Evolutionary conservation across 2,329 filamentous ascomycete species (phyloP), one percentile per base, ranked within the genome.

Genomic region (Calonectria pseudoturangicola): DNA sequence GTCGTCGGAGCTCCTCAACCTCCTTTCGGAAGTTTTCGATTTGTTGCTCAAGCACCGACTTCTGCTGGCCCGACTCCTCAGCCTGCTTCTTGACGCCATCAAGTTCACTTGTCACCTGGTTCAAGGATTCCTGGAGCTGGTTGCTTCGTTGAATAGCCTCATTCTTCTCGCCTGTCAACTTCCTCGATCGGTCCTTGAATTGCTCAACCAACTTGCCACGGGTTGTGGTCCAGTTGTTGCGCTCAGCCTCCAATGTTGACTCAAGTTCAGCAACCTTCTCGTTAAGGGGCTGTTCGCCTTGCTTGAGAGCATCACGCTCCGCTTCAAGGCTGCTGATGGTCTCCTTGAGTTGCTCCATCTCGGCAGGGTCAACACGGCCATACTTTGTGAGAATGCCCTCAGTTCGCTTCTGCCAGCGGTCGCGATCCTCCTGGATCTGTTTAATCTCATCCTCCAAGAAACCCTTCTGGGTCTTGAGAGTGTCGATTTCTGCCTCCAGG

Each of bases 351-450:
- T 93, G 92, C 79, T 98, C 96, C 82, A 98, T 90, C 81, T 98
- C 96, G 3, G 94, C 95, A 51, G 97, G 96, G 81, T 99, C 97
- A 66, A 97, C 95, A 69, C 96, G 94, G 77, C 98, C 96, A 81
- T 98, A 98, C 82, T 98, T 98, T 76, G 95, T 95, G 64, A 99
- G 90, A 74, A 99, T 98, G 78, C 97, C 95, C 82, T 98, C 95
- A 1, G 95, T 97, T 28, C 97, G 93, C 87, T 98, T 96, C 84
- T 98, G 95, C 94, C 96, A 98, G 71, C 95, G 92, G 82, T 98
- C 96, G 18, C 97, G 93, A 81, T 98, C 96, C 79, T 97, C 94
- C 76, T 97, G 94, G 12, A 98, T 89, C 75, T 98, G 90, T 80
- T 94, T 95, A 81, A 98, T 91, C 82, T 98, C 96, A 15, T 95